Base-by-base conservation (phyloP, 306 rosid species). In the Vigna trinervia region DNA sequence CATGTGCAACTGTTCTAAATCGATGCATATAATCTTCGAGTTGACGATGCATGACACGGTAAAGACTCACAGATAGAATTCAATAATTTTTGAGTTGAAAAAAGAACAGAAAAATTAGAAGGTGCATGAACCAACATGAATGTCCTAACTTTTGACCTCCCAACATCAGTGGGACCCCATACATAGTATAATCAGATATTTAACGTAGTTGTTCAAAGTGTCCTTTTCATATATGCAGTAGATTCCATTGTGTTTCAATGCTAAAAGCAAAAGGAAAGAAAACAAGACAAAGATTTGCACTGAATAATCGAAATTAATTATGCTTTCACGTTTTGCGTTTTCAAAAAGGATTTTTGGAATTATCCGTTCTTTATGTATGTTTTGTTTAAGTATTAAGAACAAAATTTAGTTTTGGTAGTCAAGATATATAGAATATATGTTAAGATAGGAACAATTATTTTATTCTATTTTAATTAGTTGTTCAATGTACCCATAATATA, bases 41-140 rank as follows among this genome's bases (percentile, higher is more conserved):
- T 75, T 60, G 73, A 66, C 38, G 54, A 66, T 71, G 63, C 28
- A 10, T 19, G 10, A 76, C 69, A 50, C 4, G 28, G 2, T 34
- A 1, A 2, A 14, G 38, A 45, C 1, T 43, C 64, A 63, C 26
- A 34, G 62, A 39, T 26, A 39, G 54, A 51, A 53, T 52, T 66
- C 66, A 78, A 75, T 45, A 34, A 69, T 74, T 39, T 20, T 30
- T 20, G 9, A 32, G 38, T 50, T 6, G 12, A 0, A 2, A 66
- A 54, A 14, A 9, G 2, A 70, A 23, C 0, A 38, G 10, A 0
- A 46, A 28, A 22, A 3, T 54, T 36, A 17, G 65, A 76, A 65
- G 87, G 80, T 84, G 78, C 90, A 84, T 86, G 90, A 88, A 84
- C 85, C 84, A 62, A 30, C 34, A 30, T 30, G 4, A 4, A 63